These are phyloP conservation scores for Ophiostoma angusticollis DNA, from an alignment of 2,329 filamentous ascomycete genomes.

Conservation along the genomic window DNA sequence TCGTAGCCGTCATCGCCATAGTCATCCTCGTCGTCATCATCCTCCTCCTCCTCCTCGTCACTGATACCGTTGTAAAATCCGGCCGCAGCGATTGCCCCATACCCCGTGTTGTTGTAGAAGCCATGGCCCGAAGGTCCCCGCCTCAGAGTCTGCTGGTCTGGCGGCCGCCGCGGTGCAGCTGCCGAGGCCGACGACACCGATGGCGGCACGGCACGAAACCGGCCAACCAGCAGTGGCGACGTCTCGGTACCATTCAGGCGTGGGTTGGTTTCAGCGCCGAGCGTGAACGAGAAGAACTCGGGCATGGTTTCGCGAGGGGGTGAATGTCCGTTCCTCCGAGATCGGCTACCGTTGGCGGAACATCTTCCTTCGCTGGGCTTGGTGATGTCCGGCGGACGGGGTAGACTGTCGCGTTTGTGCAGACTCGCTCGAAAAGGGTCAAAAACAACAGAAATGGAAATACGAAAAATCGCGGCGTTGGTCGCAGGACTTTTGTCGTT, in stretches of 20 bases:
- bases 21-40: conserved; percentile 5
- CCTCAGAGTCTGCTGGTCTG: too few species aligned
- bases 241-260: conserved; percentile 34
- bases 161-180: conserved; percentile 18
- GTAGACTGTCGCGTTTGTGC: too few species aligned
- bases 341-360: conserved; percentile 1
- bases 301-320: conserved; percentile 32
- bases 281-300: conserved; percentile 55
- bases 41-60: conserved; percentile 6
- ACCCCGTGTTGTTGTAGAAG: conserved; percentile 8
- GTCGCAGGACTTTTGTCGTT: too few species aligned
- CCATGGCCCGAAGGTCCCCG: conserved; percentile 3
- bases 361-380: background rate
- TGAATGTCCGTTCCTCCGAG: background rate
- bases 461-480: too few species aligned
- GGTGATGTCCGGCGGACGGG: too few species aligned
- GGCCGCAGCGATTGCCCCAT: conserved; percentile 7
- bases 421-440: too few species aligned
- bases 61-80: conserved; percentile 6
- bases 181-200: background rate
- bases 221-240: conserved; percentile 48
- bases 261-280: conserved; percentile 46
- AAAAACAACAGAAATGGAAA: too few species aligned
- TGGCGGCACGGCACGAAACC: conserved; percentile 39
- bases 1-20: conserved; percentile 21